Conservation (phyloP, 768 basidiomycete genomes). For the Candolleomyces eurysporus region DNA sequence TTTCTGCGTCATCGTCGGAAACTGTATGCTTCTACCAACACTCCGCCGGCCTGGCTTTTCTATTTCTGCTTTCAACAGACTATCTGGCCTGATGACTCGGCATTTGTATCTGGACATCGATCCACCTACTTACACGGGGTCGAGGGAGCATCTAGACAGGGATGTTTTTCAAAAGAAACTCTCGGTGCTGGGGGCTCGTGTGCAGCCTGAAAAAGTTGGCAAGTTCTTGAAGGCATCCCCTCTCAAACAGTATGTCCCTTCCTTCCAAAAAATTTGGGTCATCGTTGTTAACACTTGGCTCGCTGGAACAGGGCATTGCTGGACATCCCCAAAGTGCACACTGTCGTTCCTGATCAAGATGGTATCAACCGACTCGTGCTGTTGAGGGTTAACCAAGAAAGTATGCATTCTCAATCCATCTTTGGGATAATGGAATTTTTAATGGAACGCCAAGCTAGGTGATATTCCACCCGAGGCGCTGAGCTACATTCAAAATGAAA, state of each 20-base stretch:
- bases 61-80: neutral
- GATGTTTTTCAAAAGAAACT: slow-evolving; percentile 63
- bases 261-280: neutral
- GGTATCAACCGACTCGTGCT: slow-evolving; percentile 63
- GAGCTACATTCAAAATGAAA: slow-evolving; percentile 54
- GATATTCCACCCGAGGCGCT: slow-evolving; percentile 57
- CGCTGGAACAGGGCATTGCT: slow-evolving; percentile 49
- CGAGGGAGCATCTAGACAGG: slow-evolving; percentile 56
- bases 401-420: slow-evolving; percentile 29
- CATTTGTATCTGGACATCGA: slow-evolving; percentile 38
- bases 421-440: slow-evolving; percentile 6
- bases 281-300: slow-evolving; percentile 4
- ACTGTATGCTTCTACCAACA: slow-evolving; percentile 3
- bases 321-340: slow-evolving; percentile 66
- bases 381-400: slow-evolving; percentile 58
- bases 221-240: slow-evolving; percentile 52
- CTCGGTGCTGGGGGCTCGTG: slow-evolving; percentile 64
- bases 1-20: neutral
- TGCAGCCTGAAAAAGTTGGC: slow-evolving; percentile 56
- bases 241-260: slow-evolving; percentile 54
- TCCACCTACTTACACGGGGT: slow-evolving; percentile 46
- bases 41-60: neutral
- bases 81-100: slow-evolving; percentile 29
- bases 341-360: slow-evolving; percentile 51
- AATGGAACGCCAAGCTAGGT: slow-evolving; percentile 52